Evolutionary conservation across 75 land plant genomes (phyloP), one percentile per base, ranked within the genome.

Genomic region (Pinus taeda): DNA sequence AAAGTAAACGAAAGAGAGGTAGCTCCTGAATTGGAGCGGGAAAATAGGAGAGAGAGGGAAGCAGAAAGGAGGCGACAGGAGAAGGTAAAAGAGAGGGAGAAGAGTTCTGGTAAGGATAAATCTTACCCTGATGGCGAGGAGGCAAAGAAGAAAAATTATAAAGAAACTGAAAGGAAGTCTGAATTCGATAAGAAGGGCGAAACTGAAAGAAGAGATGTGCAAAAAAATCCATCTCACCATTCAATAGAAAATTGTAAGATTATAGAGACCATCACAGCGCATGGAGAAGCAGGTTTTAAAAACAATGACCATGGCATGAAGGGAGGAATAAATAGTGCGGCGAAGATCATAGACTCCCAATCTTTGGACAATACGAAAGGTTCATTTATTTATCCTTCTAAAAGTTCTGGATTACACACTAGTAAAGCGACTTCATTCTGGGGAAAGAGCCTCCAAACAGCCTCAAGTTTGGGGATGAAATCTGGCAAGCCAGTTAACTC

Each of bases 51-150:
- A 81, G 92, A 91, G 60, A 79, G 74, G 74, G 87, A 85, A 24
- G 78, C 83, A 14, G 97, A 91, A 74, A 91, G 69, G 78, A 88
- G 80, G 57, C 88, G 92, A 20, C 89, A 91, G 66, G 96, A 91
- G 45, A 95, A 88, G 77, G 78, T 78, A 76, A 95, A 83, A 75
- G 97, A 91, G 45, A 91, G 74, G 74, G 93, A 94, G 76, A 89
- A 78, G 69, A 80, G 75, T 4, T 89, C 85, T 24, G 80, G 85
- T 64, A 77, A 76, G 30, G 79, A 82, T 18, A 94, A 86, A 72
- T 83, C 88, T 63, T 83, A 85, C 57, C 83, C 82, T 55, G 96
- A 89, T 78, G 79, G 17, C 4, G 94, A 91, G 20, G 90, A 90
- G 60, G 42, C 79, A n/a, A 94, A 90, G 30, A 93, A 82, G 61